These are phyloP conservation scores for Triangularia verruculosa DNA, from an alignment of 2,329 filamentous ascomycete genomes.

Conservation along the genomic window DNA sequence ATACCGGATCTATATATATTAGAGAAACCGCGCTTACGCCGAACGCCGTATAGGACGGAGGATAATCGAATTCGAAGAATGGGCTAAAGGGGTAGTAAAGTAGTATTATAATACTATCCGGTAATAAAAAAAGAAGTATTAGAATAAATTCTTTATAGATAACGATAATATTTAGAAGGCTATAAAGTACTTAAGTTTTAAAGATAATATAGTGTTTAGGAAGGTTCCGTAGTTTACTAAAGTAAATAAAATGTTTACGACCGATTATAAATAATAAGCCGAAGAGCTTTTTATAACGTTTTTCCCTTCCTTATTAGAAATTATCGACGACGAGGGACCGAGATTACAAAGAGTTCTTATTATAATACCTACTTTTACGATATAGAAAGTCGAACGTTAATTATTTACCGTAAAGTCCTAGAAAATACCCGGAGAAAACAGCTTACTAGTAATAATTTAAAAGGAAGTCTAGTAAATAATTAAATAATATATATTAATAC, in stretches of 20 bases:
- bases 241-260: background rate
- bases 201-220: background rate
- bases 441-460: conserved; percentile 4
- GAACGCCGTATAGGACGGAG: background rate
- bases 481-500: background rate
- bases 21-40: background rate
- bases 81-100: too few relatives aligned
- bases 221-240: background rate
- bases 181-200: background rate
- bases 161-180: conserved; percentile 7
- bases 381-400: conserved; percentile 6
- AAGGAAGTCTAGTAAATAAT: conserved; percentile 2
- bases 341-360: background rate
- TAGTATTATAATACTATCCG: too few relatives aligned
- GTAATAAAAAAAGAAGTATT: conserved; percentile 1
- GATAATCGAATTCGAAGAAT: too few relatives aligned
- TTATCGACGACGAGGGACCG: conserved; percentile 3
- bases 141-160: conserved; percentile 1
- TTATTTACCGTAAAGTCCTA: background rate
- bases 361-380: background rate
- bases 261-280: background rate
- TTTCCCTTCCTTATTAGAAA: conserved; percentile 3
- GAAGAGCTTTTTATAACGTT: conserved; percentile 4
- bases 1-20: background rate
- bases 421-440: conserved; percentile 7